Evolutionary conservation across 768 basidiomycete genomes (phyloP).

Genomic region (Leccinum ochraceum): DNA sequence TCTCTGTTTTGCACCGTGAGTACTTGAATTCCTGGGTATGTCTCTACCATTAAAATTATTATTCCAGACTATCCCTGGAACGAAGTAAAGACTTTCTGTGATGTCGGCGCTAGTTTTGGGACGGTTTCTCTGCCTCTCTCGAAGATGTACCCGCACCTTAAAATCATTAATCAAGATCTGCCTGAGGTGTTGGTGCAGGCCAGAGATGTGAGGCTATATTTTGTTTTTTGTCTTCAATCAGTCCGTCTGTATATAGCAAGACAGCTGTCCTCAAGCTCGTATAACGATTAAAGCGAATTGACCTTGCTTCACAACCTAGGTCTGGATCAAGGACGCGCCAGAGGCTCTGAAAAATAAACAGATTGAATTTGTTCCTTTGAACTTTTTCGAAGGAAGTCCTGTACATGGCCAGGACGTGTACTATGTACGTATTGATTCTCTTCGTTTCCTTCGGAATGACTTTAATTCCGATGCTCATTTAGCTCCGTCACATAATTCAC

Average conservation of each 20-base stretch:
- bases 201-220: slow-evolving; percentile 15
- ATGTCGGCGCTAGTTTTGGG: slow-evolving; percentile 33
- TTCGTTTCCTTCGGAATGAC: background rate
- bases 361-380: background rate
- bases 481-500: slow-evolving; percentile 34
- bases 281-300: background rate
- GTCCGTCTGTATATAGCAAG: background rate
- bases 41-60: background rate
- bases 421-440: background rate
- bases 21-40: background rate
- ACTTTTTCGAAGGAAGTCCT: background rate
- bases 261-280: background rate
- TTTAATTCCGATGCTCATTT: background rate
- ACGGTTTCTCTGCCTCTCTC: slow-evolving; percentile 29
- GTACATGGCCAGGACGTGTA: background rate
- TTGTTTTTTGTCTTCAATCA: background rate
- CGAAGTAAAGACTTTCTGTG: slow-evolving; percentile 26
- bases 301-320: background rate
- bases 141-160: slow-evolving; percentile 28
- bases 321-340: background rate
- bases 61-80: slow-evolving; percentile 28
- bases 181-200: slow-evolving; percentile 27
- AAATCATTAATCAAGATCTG: slow-evolving; percentile 30
- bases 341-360: background rate
- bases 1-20: slow-evolving; percentile 26